These are phyloP conservation scores for Dacryopinax spathularia DNA, from an alignment of 768 basidiomycete species.

Conservation along the genomic window DNA sequence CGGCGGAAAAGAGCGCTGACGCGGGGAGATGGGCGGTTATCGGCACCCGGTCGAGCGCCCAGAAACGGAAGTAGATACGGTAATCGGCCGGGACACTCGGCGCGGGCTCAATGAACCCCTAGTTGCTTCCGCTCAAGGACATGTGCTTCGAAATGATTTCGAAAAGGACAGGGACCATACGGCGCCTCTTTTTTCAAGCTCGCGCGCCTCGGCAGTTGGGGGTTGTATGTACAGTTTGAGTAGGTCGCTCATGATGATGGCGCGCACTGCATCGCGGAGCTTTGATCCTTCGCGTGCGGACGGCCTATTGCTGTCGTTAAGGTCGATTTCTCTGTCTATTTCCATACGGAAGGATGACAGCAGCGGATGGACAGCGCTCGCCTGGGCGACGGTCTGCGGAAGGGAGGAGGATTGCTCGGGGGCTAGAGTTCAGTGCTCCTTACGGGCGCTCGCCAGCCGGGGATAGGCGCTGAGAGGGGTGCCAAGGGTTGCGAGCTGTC, in stretches of 20 bases:
- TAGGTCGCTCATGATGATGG: too few relatives aligned
- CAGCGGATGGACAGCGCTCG: neutral
- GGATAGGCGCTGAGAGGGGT: conserved; percentile 4
- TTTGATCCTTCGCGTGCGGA: too few relatives aligned
- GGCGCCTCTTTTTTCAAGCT: neutral
- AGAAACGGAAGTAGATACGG: neutral
- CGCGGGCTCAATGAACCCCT: neutral
- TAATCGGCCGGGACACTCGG: neutral
- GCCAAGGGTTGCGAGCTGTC: neutral
- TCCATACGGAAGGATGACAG: too few relatives aligned
- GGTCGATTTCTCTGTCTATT: too few relatives aligned
- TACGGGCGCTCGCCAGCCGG: conserved; percentile 1
- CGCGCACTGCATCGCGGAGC: too few relatives aligned
- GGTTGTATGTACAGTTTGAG: neutral
- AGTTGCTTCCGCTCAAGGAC: neutral
- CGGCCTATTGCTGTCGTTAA: too few relatives aligned
- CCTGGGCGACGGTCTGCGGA: too few relatives aligned
- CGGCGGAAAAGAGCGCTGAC: neutral
- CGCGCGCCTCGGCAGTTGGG: neutral
- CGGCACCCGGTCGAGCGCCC: conserved; percentile 5
- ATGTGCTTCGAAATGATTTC: too few relatives aligned
- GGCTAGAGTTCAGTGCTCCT: neutral
- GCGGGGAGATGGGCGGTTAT: neutral
- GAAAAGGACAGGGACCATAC: neutral
- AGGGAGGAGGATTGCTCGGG: neutral